phyloP scores from a whole-genome alignment of 164 flowering plant species.

The Vitis rotundifolia region DNA sequence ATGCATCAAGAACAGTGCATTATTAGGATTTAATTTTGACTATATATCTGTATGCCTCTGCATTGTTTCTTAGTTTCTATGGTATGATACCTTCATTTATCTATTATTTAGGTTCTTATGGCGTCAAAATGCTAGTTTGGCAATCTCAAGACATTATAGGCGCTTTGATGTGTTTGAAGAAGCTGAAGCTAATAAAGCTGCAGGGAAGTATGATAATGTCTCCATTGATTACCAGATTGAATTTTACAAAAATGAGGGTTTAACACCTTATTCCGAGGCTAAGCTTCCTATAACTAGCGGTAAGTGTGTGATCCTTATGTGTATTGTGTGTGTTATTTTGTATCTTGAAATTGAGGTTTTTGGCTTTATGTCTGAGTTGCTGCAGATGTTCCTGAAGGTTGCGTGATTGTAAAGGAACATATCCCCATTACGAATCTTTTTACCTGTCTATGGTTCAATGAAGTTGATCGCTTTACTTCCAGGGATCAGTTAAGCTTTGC shows the following conservation, averaged over 20 bases:
- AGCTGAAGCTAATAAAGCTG: slow-evolving; percentile 97
- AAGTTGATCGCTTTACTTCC: slow-evolving; percentile 95
- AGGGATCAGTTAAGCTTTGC: slow-evolving; percentile 96
- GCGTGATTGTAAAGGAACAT: slow-evolving; percentile 85
- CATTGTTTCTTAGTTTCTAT: background rate
- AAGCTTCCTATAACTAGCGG: slow-evolving; percentile 98
- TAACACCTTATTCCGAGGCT: slow-evolving; percentile 77
- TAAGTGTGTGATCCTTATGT: slow-evolving; percentile 26
- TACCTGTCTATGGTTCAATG: slow-evolving; percentile 96
- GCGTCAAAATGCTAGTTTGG: slow-evolving; percentile 83
- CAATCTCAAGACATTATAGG: slow-evolving; percentile 89
- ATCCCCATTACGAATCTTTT: slow-evolving; percentile 87
- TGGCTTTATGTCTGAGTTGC: slow-evolving; percentile 7
- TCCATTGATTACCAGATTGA: slow-evolving; percentile 86
- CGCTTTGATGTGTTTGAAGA: slow-evolving; percentile 94
- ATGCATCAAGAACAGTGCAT: background rate
- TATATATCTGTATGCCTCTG: background rate
- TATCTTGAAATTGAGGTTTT: slow-evolving; percentile 10
- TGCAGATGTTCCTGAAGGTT: slow-evolving; percentile 99
- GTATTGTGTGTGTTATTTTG: background rate
- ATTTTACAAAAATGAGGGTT: slow-evolving; percentile 81
- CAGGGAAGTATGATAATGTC: slow-evolving; percentile 81
- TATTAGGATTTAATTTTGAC: background rate
- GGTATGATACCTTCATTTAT: background rate
- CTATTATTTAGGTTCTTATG: slow-evolving; percentile 72